Percentiles rank a stretch among this genome's conserved stretches.
These are phyloP conservation scores for Ilyonectria mors-panacis DNA, from an alignment of 2,329 filamentous ascomycete genomes.

Conservation along the genomic window DNA sequence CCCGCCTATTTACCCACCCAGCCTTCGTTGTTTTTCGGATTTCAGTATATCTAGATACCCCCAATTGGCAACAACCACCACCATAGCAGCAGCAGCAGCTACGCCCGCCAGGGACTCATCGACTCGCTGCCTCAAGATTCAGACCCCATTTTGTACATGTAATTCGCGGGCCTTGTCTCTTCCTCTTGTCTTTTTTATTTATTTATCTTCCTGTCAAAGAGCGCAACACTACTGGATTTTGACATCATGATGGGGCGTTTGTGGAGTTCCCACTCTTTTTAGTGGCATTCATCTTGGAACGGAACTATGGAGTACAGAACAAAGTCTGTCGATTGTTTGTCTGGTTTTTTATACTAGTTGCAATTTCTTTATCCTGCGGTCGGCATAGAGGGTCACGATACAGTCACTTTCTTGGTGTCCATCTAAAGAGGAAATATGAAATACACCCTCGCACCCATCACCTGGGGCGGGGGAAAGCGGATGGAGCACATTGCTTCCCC, in stretches of 20 bases:
- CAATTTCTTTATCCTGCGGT: slow-evolving; percentile 11
- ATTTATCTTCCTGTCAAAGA: slow-evolving; percentile 31
- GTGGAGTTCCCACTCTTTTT: slow-evolving; percentile 41
- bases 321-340: slow-evolving; percentile 19
- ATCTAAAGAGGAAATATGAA: slow-evolving; percentile 28
- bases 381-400: slow-evolving; percentile 24
- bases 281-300: slow-evolving; percentile 35
- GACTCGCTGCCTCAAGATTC: slow-evolving; percentile 27
- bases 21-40: slow-evolving; percentile 29
- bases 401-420: slow-evolving; percentile 15
- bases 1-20: slow-evolving; percentile 2
- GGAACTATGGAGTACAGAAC: slow-evolving; percentile 48
- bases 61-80: slow-evolving; percentile 32
- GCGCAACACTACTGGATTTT: slow-evolving; percentile 36
- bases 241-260: slow-evolving; percentile 50
- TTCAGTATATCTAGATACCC: slow-evolving; percentile 39
- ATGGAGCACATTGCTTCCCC: slow-evolving; percentile 9
- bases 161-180: slow-evolving; percentile 27
- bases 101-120: slow-evolving; percentile 29
- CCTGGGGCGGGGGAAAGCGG: slow-evolving; percentile 18
- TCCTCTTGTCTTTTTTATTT: slow-evolving; percentile 32
- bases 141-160: slow-evolving; percentile 34
- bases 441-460: slow-evolving; percentile 17
- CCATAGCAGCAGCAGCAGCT: slow-evolving; percentile 26
- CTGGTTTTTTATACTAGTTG: slow-evolving; percentile 22